Base-by-base conservation (phyloP, 805 yeast species). In the Candida sonorensis region DNA sequence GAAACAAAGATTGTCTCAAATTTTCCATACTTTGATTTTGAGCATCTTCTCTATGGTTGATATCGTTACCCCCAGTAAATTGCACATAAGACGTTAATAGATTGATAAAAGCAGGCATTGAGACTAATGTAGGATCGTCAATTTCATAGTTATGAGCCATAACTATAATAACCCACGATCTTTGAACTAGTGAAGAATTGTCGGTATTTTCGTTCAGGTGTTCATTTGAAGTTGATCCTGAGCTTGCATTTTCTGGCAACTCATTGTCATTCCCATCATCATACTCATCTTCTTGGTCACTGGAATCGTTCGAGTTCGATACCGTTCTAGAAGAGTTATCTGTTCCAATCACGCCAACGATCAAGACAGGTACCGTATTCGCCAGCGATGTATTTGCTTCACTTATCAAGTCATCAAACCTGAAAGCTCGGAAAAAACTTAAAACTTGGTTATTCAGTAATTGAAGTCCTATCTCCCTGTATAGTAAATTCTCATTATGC, bases 121-220 rank as follows among this genome's bases (percentile, higher is more conserved):
- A 57, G 21, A 58, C 62, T 35, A 75, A 69, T 10, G 74, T 55
- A 1, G 66, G 58, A 30, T 51, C 55, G 10, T 33, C 31, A 1
- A 43, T 28, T 3, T 70, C 63, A 41, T 71, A 75, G 10, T 67
- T 54, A 25, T 77, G 77, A 1, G 81, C 81, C 57, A 74, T 64
- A 7, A 75, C 78, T 31, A 72, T 72, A 16, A 76, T 71, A n/a
- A 75, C 66, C 82, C 81, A 75, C 1, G 77, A 67, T 18, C 74
- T 55, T 24, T 62, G 59, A 5, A 42, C 27, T 13, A 41, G 47
- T 28, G n/a, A n/a, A n/a, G n/a, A n/a, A n/a, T n/a, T n/a, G n/a
- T n/a, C n/a, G n/a, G n/a, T n/a, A n/a, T n/a, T n/a, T n/a, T n/a
- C n/a, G n/a, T n/a, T n/a, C n/a, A n/a, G n/a, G n/a, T n/a, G n/a